Conservation (phyloP, 768 basidiomycete genomes). For the Leccinum arenicola region DNA sequence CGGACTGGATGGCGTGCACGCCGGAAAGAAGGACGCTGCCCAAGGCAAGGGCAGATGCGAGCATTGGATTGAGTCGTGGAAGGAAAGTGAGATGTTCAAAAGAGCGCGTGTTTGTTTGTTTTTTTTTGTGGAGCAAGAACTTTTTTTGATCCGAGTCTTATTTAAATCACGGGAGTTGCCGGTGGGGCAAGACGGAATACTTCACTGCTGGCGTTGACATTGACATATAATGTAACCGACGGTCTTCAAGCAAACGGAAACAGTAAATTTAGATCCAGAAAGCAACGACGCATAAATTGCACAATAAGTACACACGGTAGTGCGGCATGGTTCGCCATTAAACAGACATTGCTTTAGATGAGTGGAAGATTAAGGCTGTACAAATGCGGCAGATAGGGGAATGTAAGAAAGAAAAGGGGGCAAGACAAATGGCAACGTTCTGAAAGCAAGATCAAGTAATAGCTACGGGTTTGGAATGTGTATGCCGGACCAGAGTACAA, state of each 20-base stretch:
- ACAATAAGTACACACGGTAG: constrained; percentile 40
- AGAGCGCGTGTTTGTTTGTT: not conserved
- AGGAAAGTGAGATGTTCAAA: constrained; percentile 2
- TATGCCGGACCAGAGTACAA: constrained; percentile 73
- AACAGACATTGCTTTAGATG: constrained; percentile 43
- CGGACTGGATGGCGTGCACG: constrained; percentile 63
- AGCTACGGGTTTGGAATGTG: constrained; percentile 38
- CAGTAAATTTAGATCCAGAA: constrained; percentile 4
- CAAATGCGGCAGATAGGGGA: constrained; percentile 46
- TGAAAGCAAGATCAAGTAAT: constrained; percentile 36
- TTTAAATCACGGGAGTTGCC: not conserved
- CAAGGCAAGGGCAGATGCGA: constrained; percentile 32
- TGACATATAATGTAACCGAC: not conserved
- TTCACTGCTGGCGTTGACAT: not conserved
- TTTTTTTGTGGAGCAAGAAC: not conserved
- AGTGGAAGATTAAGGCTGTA: constrained; percentile 37
- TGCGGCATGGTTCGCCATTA: constrained; percentile 36
- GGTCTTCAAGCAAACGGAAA: not conserved
- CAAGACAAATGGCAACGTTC: constrained; percentile 29
- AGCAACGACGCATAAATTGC: constrained; percentile 35
- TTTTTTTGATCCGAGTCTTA: not conserved
- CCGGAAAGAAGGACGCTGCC: constrained; percentile 42
- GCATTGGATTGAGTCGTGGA: constrained; percentile 22
- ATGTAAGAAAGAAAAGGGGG: constrained; percentile 18
- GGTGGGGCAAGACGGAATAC: not conserved